Percentiles rank a stretch among this genome's conserved stretches.
These are phyloP conservation scores for Trichosanthes truncata DNA, from an alignment of 306 rosid genomes.

Conservation along the genomic window DNA sequence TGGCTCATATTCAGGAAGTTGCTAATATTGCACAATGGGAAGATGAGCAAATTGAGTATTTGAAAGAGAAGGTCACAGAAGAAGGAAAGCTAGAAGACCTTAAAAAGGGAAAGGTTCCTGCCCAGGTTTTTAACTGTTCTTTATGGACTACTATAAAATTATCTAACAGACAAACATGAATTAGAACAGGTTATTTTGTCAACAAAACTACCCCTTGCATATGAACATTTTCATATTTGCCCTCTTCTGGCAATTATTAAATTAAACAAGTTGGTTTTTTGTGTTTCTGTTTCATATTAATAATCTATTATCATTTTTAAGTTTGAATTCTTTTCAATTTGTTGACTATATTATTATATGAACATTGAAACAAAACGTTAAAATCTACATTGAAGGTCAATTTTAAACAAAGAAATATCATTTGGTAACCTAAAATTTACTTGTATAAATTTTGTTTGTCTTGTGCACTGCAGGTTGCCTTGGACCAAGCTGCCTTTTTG, in stretches of 20 bases:
- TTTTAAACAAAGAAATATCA: background rate
- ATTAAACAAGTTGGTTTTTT: background rate
- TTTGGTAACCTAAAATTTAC: background rate
- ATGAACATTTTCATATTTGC: background rate
- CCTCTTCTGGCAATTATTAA: background rate
- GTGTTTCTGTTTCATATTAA: background rate
- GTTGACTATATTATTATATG: background rate
- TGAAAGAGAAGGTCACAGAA: constrained; percentile 74
- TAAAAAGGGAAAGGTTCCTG: constrained; percentile 75
- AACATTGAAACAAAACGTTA: background rate
- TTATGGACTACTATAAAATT: background rate
- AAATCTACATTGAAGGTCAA: background rate
- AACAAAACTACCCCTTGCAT: background rate
- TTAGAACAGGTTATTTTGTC: background rate
- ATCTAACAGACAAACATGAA: background rate
- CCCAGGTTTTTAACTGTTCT: constrained; percentile 42
- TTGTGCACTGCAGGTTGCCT: constrained; percentile 48
- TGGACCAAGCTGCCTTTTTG: constrained; percentile 89
- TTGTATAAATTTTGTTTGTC: background rate
- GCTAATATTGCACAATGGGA: constrained; percentile 89
- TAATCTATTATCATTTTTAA: too few species aligned
- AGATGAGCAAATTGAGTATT: constrained; percentile 89
- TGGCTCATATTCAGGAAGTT: constrained; percentile 51
- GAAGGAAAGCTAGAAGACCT: constrained; percentile 87
- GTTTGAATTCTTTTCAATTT: background rate